Percentiles rank a stretch among this genome's conserved stretches.
Conservation (phyloP, 371 early-diverging fungal species). For the Lichtheimia corymbifera region DNA sequence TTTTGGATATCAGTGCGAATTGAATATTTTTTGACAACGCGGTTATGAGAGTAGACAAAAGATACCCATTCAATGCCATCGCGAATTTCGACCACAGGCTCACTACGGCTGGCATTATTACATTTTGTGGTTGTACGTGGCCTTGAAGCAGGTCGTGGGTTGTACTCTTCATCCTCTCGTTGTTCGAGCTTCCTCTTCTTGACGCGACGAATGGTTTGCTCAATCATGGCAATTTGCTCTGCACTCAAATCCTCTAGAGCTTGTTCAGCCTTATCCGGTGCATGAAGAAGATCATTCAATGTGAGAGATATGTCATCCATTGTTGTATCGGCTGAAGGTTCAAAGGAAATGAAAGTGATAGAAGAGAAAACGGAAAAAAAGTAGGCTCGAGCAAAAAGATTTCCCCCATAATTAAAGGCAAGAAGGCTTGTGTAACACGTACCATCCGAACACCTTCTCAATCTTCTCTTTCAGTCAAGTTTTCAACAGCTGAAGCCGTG, state of each 20-base stretch:
- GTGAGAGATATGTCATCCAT: neutral
- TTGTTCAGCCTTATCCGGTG: constrained; percentile 40
- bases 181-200: constrained; percentile 43
- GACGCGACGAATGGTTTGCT: constrained; percentile 36
- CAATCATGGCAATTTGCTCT: constrained; percentile 42
- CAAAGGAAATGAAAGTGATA: neutral
- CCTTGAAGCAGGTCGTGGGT: neutral
- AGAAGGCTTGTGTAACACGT: too few species aligned
- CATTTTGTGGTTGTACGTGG: constrained; percentile 10
- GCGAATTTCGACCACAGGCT: constrained; percentile 45
- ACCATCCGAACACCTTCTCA: too few species aligned
- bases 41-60: constrained; percentile 70
- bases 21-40: constrained; percentile 64
- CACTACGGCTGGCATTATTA: constrained; percentile 25
- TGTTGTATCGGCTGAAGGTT: neutral
- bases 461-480: too few species aligned
- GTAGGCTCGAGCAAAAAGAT: neutral
- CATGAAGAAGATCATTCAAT: constrained; percentile 34
- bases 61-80: constrained; percentile 73
- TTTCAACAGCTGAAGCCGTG: too few species aligned
- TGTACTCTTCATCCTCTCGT: constrained; percentile 4
- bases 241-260: constrained; percentile 34
- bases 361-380: neutral
- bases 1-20: constrained; percentile 81
- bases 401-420: too few species aligned